Base-by-base conservation (phyloP, 768 basidiomycete species). In the Multifurca ochricompacta region DNA sequence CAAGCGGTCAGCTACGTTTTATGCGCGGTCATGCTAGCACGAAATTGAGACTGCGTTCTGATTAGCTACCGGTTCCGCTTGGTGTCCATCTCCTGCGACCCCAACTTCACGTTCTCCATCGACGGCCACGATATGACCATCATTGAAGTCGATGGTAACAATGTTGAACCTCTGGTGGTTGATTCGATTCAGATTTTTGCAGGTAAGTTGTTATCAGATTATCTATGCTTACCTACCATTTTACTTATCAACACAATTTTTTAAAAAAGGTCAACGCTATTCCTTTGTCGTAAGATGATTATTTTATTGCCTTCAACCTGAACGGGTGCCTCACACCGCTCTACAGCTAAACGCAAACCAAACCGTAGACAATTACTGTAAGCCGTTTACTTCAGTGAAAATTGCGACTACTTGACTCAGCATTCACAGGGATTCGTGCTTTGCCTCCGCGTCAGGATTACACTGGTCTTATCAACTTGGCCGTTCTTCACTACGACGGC, bases 71-170 rank as follows among this genome's bases (percentile, higher is more conserved):
- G 57, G 19, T 56, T 58, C 41, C 57, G 57, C 34, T 32, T 58
- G 13, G 53, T 58, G 40, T 58, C 57, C 4, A 58, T 58, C 39
- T 58, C 57, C 34, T 58, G 57, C 30, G 57, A 58, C n/a, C 46
- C 57, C 35, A 58, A 56, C 35, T 63, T 59, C 34, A 54, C 52
- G 5, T 59, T 63, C 44, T 64, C 62, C 23, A 57, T 60, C 39
- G 59, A 60, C 28, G 13, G 31, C 14, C 62, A 63, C 39, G 2
- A 19, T 1, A 43, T 63, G 53, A 58, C 55, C 6, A 32, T 63
- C 34, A 63, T 63, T 34, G 62, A 63, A 44, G 62, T 54, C n/a
- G 62, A 63, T 41, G 62, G 62, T 34, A 32, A n/a, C 32, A 50
- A 42, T 18, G 35, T 48, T 19, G 10, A 63, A 31, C 62, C 62